Conservation (phyloP, 805 yeast genomes). For the Zygosaccharomyces siamensis region DNA sequence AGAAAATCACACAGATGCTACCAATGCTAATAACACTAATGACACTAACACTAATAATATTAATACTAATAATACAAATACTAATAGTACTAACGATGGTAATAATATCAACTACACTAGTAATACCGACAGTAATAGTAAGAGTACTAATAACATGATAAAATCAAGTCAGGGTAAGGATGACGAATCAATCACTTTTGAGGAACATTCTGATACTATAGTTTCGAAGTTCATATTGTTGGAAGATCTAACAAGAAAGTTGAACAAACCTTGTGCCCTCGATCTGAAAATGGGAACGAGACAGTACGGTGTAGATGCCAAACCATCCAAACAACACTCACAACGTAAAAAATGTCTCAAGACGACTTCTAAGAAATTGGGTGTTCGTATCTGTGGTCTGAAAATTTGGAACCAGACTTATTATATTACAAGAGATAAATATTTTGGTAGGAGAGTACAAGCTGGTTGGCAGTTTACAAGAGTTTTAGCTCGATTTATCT, state of each 20-base stretch:
- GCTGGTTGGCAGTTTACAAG: constrained; percentile 75
- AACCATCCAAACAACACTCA: constrained; percentile 60
- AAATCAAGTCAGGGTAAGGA: constrained; percentile 4
- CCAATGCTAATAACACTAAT: background rate
- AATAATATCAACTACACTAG: background rate
- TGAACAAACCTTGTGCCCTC: constrained; percentile 81
- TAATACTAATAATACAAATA: background rate
- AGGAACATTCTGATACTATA: constrained; percentile 28
- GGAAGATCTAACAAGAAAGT: constrained; percentile 84
- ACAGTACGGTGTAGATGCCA: constrained; percentile 95
- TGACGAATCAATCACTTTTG: constrained; percentile 23
- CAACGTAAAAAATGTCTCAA: constrained; percentile 75
- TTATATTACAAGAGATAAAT: constrained; percentile 77
- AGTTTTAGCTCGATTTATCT: constrained; percentile 68
- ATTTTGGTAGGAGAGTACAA: constrained; percentile 76
- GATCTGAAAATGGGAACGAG: constrained; percentile 98
- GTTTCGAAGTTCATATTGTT: constrained; percentile 65
- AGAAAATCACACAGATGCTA: background rate
- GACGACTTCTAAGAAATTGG: constrained; percentile 78
- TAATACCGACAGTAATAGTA: background rate
- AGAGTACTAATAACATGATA: background rate
- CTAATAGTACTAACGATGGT: background rate
- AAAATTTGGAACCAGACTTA: constrained; percentile 65
- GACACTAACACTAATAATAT: background rate
- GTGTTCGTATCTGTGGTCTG: constrained; percentile 93